Evolutionary conservation across 2,329 filamentous ascomycete genomes (phyloP).

Genomic region (Calonectria honghensis): DNA sequence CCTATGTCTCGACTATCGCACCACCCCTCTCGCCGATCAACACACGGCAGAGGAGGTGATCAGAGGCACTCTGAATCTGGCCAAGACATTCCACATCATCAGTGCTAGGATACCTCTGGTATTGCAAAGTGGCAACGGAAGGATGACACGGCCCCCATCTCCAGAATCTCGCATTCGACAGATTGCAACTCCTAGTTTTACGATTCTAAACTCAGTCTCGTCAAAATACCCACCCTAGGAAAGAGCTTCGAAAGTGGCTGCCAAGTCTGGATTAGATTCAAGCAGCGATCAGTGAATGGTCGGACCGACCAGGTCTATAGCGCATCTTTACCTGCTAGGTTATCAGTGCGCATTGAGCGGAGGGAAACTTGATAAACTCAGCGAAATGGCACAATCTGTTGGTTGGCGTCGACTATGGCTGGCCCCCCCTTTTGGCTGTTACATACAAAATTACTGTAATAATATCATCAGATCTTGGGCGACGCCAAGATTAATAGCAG

Average conservation of each 20-base stretch:
- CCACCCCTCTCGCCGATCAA: conserved; percentile 30
- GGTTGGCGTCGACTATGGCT: conserved; percentile 14
- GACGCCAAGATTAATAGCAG: conserved; percentile 31
- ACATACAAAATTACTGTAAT: conserved; percentile 39
- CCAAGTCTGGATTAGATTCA: conserved; percentile 13
- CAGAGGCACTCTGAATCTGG: background rate
- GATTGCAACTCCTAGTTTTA: conserved; percentile 15
- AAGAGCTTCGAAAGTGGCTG: conserved; percentile 4
- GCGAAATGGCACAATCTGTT: conserved; percentile 17
- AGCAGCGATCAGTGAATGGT: background rate
- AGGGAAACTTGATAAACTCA: conserved; percentile 1
- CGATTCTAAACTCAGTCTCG: conserved; percentile 5
- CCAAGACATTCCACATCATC: conserved; percentile 23
- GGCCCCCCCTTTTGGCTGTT: conserved; percentile 13
- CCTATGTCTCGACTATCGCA: conserved; percentile 22
- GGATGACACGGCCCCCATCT: conserved; percentile 7
- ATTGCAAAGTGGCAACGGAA: background rate
- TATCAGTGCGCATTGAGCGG: conserved; percentile 13
- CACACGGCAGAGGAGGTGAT: conserved; percentile 7
- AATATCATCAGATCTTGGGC: conserved; percentile 34
- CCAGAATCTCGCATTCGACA: conserved; percentile 5
- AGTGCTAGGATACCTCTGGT: background rate
- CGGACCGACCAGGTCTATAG: conserved; percentile 7
- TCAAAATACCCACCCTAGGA: background rate
- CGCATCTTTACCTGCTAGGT: background rate